Base-by-base conservation (phyloP, 805 yeast species). In the Cyberlindnera maritima region DNA sequence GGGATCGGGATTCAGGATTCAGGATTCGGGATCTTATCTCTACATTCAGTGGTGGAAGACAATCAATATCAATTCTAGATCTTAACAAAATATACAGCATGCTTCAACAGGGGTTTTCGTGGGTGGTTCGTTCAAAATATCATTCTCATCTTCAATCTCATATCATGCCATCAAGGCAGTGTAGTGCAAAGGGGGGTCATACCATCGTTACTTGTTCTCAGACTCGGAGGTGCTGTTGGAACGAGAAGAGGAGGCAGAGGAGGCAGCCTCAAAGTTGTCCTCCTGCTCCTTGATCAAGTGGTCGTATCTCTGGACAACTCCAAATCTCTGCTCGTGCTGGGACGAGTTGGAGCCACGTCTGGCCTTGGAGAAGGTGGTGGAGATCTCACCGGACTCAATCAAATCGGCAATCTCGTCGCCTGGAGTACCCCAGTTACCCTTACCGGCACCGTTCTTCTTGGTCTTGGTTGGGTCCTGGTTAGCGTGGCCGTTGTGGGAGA, bases 391-490 rank as follows among this genome's bases (percentile, higher is more conserved):
- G 17, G 74, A 68, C 44, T 77, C 79, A 49, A 78, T 74, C 51
- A 86, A 63, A 52, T 81, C 87, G 39, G 79, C 78, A 43, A 83
- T 63, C 58, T 88, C 96, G 57, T 87, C 96, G 26, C 90, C 92
- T 9, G 81, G 76, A 49, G 73, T 70, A 37, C 97, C 97, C 96
- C 96, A 88, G 61, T 89, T 89, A 55, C 83, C 84, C 58, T 80
- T 82, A 39, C 97, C 97, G 29, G 84, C 85, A 41, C 97, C 97
- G 48, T 76, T 76, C 64, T 87, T 88, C 77, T 88, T 88, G 47
- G 85, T 79, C 59, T 80, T 79, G 61, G 80, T 81, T 46, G 96
- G 96, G 52, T 83, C 80, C 44, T 80, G 75, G 57, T 85, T 82
- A 50, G 66, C 65, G 60, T 76, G 76, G 17, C 96, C 96, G 58